These are phyloP conservation scores for Tanacetum coccineum DNA, from an alignment of 129 eudicot genomes.

Conservation along the genomic window DNA sequence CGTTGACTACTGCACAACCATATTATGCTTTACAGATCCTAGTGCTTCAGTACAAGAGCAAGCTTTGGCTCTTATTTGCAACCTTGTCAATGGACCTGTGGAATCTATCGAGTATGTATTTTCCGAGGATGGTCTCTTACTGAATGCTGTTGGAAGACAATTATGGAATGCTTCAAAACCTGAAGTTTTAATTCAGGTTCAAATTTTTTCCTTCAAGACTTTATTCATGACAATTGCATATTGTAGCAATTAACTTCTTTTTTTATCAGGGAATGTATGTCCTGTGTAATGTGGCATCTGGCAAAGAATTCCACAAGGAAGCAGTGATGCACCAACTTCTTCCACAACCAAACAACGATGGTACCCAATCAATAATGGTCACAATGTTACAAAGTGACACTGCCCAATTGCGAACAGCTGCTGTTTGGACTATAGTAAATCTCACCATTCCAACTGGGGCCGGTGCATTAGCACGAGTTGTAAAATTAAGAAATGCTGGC, in stretches of 20 bases:
- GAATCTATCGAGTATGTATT: constrained; percentile 64
- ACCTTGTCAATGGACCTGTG: constrained; percentile 70
- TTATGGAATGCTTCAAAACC: constrained; percentile 44
- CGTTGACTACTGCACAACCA: neutral
- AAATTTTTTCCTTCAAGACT: constrained; percentile 1
- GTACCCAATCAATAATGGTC: constrained; percentile 39
- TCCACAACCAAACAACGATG: constrained; percentile 33
- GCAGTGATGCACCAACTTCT: constrained; percentile 73
- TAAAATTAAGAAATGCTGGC: constrained; percentile 67
- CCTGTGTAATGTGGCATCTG: constrained; percentile 84
- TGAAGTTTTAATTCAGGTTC: constrained; percentile 85
- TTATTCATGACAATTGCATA: constrained; percentile 1
- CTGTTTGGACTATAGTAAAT: constrained; percentile 83
- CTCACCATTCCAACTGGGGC: constrained; percentile 70
- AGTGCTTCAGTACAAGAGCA: constrained; percentile 91
- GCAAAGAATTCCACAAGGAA: constrained; percentile 84
- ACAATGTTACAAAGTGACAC: constrained; percentile 60
- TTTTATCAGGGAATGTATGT: constrained; percentile 68
- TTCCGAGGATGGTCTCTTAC: constrained; percentile 57
- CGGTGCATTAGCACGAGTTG: constrained; percentile 62
- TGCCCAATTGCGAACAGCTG: constrained; percentile 73
- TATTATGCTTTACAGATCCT: constrained; percentile 48
- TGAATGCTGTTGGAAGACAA: constrained; percentile 79
- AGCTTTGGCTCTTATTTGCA: constrained; percentile 76
- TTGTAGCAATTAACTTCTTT: neutral